A percentile compares a stretch with the other conserved stretches of the same genome.
Conservation (phyloP, 176 grass and related monocot genomes). For the Chrysopogon serrulatus region DNA sequence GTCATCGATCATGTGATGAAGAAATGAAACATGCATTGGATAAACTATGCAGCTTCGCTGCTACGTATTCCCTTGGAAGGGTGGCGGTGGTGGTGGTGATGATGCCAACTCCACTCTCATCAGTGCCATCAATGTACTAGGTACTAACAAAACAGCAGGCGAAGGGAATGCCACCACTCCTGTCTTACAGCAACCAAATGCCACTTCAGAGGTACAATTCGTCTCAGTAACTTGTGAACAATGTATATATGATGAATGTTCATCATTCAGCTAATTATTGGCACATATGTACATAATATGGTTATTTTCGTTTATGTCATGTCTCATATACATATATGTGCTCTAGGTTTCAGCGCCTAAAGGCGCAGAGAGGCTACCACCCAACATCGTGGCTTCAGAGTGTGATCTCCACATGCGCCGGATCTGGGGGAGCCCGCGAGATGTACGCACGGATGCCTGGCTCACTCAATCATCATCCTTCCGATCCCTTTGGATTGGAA, state of each 20-base stretch:
- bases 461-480: not conserved
- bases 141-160: not conserved
- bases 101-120: not conserved
- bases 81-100: not conserved
- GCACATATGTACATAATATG: too few relatives aligned
- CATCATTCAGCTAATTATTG: too few relatives aligned
- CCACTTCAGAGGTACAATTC: not conserved
- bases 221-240: too few relatives aligned
- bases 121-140: not conserved
- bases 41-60: not conserved
- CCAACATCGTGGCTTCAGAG: not conserved
- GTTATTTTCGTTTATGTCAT: too few relatives aligned
- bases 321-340: too few relatives aligned
- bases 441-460: too few relatives aligned
- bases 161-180: not conserved
- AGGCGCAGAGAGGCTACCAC: not conserved
- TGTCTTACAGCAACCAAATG: not conserved
- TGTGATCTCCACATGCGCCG: not conserved
- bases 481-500: too few relatives aligned
- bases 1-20: too few relatives aligned
- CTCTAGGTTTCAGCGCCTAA: not conserved
- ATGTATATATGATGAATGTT: too few relatives aligned
- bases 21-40: not conserved
- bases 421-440: not conserved
- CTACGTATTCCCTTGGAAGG: not conserved